Conservation (phyloP, 1,284 basidiomycete species). For the Moniliophthora roreri region DNA sequence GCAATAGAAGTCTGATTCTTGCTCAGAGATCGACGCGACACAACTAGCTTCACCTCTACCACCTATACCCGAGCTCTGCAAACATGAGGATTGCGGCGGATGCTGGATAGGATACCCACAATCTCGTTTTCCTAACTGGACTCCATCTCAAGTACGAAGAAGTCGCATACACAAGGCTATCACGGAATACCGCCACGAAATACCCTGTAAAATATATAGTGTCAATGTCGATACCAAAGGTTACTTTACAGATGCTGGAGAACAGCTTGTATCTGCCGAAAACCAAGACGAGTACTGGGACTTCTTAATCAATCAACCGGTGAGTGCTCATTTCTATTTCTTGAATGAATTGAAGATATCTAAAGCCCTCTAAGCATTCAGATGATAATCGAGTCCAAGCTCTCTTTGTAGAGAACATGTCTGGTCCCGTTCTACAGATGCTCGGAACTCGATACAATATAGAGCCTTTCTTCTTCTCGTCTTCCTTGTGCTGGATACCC, state of each 20-base stretch:
- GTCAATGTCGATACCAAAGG: conserved; percentile 36
- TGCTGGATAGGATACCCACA: conserved; percentile 47
- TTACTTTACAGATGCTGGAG: conserved; percentile 29
- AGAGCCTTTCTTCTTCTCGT: conserved; percentile 52
- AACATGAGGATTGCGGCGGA: conserved; percentile 31
- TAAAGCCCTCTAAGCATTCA: conserved; percentile 23
- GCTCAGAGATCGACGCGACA: conserved; percentile 27
- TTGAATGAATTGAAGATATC: neutral
- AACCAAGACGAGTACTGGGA: conserved; percentile 33
- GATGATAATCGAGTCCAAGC: conserved; percentile 34
- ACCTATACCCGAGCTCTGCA: conserved; percentile 37
- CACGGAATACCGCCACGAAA: conserved; percentile 22
- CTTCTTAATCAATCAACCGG: conserved; percentile 28
- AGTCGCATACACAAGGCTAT: conserved; percentile 35
- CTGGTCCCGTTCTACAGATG: conserved; percentile 44
- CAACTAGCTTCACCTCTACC: conserved; percentile 32
- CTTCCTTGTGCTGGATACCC: conserved; percentile 49
- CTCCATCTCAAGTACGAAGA: conserved; percentile 36
- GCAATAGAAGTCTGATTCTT: conserved; percentile 1
- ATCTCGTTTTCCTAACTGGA: conserved; percentile 54
- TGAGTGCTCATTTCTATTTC: conserved; percentile 17
- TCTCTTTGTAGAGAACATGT: conserved; percentile 41
- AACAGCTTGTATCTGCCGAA: conserved; percentile 18
- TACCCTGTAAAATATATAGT: conserved; percentile 30
- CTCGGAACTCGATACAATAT: conserved; percentile 46